Conservation (phyloP, 768 basidiomycete genomes). For the Hericium alpestre region DNA sequence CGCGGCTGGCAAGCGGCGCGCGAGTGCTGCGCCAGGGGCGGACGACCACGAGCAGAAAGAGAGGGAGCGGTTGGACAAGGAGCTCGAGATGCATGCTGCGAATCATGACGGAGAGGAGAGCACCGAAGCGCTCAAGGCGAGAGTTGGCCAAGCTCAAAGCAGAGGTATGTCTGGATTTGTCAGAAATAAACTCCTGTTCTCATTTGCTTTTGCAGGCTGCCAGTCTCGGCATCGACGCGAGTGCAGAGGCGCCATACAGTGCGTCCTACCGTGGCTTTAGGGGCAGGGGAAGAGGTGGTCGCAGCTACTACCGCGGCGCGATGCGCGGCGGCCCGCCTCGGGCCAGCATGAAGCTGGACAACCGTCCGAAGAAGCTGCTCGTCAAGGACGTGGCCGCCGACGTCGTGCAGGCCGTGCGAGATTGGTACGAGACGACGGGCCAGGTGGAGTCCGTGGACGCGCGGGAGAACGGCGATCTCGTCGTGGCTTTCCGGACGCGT, state of each 20-base stretch:
- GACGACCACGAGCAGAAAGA: constrained; percentile 45
- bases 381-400: constrained; percentile 56
- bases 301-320: constrained; percentile 50
- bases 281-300: constrained; percentile 52
- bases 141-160: constrained; percentile 68
- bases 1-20: constrained; percentile 16
- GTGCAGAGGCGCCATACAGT: constrained; percentile 26
- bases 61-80: constrained; percentile 66
- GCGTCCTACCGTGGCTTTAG: constrained; percentile 37
- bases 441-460: constrained; percentile 58
- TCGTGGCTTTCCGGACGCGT: constrained; percentile 65
- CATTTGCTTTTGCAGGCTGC: constrained; percentile 41
- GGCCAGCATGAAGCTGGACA: constrained; percentile 80
- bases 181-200: neutral
- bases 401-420: constrained; percentile 50
- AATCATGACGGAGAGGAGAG: constrained; percentile 36
- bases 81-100: constrained; percentile 61
- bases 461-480: constrained; percentile 42
- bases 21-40: constrained; percentile 16
- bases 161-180: constrained; percentile 40
- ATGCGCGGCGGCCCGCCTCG: constrained; percentile 59
- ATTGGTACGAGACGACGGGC: constrained; percentile 78
- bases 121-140: constrained; percentile 63
- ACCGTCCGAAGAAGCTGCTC: constrained; percentile 71
- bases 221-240: constrained; percentile 47